Evolutionary conservation across 139 green algal genomes (phyloP).

Genomic region (Trebouxia sp.): DNA sequence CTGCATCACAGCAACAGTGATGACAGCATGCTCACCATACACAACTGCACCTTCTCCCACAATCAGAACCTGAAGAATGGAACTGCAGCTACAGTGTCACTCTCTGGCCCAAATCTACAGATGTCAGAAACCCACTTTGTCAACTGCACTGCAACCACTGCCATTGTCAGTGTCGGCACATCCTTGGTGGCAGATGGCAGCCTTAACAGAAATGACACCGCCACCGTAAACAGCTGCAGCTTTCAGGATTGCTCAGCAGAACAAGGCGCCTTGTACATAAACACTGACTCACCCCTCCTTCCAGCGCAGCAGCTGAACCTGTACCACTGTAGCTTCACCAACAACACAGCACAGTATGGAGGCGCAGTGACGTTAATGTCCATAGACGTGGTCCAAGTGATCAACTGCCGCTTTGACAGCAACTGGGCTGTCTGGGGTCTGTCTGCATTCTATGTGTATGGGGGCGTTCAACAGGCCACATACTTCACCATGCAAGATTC

Average conservation of each 20-base stretch:
- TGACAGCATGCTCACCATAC: not conserved
- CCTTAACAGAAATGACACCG: not conserved
- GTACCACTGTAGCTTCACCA: not conserved
- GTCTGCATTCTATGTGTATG: conserved; percentile 7
- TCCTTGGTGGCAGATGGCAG: not conserved
- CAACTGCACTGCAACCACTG: not conserved
- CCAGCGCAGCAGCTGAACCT: not conserved
- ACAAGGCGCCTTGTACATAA: not conserved
- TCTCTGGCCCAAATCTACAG: not conserved
- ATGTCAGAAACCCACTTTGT: not conserved
- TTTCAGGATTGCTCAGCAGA: not conserved
- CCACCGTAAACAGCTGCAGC: not conserved
- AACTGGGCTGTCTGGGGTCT: not conserved
- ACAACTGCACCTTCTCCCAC: conserved; percentile 1
- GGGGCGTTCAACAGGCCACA: not conserved
- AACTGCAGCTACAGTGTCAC: not conserved
- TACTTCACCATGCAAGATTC: conserved; percentile 22
- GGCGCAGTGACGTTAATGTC: not conserved
- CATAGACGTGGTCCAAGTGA: not conserved
- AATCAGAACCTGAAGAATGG: not conserved
- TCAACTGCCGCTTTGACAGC: not conserved
- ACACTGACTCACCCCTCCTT: not conserved
- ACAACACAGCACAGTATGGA: not conserved
- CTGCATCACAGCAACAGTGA: conserved; percentile 5
- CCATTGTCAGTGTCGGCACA: not conserved